A percentile compares a stretch with the other conserved stretches of the same genome.
Conservation (phyloP, 257 asterid genomes). For the Coffea canephora region DNA sequence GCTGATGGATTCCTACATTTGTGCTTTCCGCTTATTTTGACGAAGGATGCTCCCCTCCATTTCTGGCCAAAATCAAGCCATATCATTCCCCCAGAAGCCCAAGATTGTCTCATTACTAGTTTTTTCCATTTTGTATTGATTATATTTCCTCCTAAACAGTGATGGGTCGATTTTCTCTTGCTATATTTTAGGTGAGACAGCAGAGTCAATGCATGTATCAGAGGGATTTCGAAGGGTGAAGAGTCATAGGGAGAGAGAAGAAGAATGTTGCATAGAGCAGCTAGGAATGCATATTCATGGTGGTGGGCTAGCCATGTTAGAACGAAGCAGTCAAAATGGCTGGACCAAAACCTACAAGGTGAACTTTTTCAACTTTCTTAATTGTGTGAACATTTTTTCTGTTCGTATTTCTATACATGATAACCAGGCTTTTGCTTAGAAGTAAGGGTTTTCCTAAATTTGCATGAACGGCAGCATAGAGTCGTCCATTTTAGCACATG, state of each 20-base stretch:
- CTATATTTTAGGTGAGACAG: not conserved
- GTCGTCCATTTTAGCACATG: conserved; percentile 1
- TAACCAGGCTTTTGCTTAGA: not conserved
- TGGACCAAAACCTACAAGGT: conserved; percentile 49
- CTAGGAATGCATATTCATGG: conserved; percentile 56
- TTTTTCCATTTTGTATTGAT: not conserved
- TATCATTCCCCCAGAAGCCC: conserved; percentile 4
- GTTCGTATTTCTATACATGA: not conserved
- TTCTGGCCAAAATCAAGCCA: conserved; percentile 26
- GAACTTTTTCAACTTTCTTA: conserved; percentile 10
- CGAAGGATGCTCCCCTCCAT: conserved; percentile 24
- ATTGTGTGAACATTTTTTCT: conserved; percentile 5
- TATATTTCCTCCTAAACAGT: not conserved
- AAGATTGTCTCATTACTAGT: conserved; percentile 3
- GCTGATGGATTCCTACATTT: conserved; percentile 40
- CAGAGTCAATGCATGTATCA: conserved; percentile 6
- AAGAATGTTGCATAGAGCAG: conserved; percentile 45
- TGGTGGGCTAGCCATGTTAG: conserved; percentile 63
- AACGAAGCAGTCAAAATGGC: conserved; percentile 57
- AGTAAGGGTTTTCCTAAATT: not conserved
- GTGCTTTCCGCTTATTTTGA: conserved; percentile 26
- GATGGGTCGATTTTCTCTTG: conserved; percentile 12
- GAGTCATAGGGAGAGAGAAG: conserved; percentile 2
- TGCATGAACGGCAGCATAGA: not conserved
- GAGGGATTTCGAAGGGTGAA: not conserved